Base-by-base conservation (phyloP, 768 basidiomycete species). In the Leccinum truebloodii region DNA sequence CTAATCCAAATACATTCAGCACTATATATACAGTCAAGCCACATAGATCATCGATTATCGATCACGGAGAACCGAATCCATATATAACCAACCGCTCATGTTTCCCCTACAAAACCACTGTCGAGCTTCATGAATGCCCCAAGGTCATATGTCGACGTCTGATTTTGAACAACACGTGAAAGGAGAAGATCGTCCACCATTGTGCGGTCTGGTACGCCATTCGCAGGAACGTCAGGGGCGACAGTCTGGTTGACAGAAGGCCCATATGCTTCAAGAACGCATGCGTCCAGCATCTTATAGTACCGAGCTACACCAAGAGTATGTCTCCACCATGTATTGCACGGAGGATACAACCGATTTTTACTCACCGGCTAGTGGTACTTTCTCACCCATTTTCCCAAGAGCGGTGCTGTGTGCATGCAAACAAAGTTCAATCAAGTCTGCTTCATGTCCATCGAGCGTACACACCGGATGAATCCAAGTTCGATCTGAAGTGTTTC, bases 391-490 rank as follows among this genome's bases (percentile, higher is more conserved):
- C 61, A 90, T 79, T 65, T 83, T 85, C 12, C 75, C 73, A 24
- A 90, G 79, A 3, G 87, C 86, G 37, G 77, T 76, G 35, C 88
- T 89, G 58, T 37, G 52, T 35, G 55, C 12, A 12, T 18, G 44
- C 5, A 39, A 30, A 46, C 16, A 49, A 12, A 12, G 22, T 30
- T 32, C 35, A 35, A 20, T 35, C n/a, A 44, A n/a, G 35, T 44
- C 52, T 49, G 52, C 49, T 44, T 57, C 12, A 26, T 22, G 12
- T 18, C 20, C 22, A 50, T 26, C 16, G 16, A 28, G 6, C 30
- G 56, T 51, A 76, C 85, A 53, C 53, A 88, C 88, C 82, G 79
- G n/a, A 90, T 79, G 67, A 88, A 89, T 57, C 85, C 84, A 30
- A 90, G 75, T 70, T 92, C 90, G 12, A 78, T 75, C 20, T 81